Evolutionary conservation across 2,329 filamentous ascomycete genomes (phyloP).

Genomic region (Trichophyton schoenleinii): DNA sequence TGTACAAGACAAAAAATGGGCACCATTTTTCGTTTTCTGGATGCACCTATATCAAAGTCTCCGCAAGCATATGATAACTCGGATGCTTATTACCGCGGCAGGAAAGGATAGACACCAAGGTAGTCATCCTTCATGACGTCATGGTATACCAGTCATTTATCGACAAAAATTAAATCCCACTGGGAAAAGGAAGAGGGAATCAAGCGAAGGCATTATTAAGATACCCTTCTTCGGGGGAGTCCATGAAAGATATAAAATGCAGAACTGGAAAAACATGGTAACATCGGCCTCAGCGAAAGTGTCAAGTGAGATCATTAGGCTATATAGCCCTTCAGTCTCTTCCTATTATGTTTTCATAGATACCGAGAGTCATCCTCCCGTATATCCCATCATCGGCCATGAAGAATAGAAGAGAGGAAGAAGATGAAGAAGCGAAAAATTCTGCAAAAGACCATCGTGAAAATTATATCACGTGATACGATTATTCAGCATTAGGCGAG

Average conservation of each 20-base stretch:
- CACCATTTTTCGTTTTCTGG: neutral
- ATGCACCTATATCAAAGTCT: neutral
- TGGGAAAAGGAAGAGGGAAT: neutral
- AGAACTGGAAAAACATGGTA: neutral
- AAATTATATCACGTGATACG: too few species aligned
- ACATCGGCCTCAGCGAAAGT: constrained; percentile 11
- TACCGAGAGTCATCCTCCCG: constrained; percentile 7
- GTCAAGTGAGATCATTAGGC: constrained; percentile 12
- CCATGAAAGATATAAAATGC: neutral
- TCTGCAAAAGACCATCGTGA: neutral
- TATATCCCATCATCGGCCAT: constrained; percentile 12
- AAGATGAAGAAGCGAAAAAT: neutral
- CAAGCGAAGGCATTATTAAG: neutral
- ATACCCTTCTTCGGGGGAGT: neutral
- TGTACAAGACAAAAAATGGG: neutral
- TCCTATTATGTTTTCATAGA: constrained; percentile 11
- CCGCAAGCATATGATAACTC: neutral
- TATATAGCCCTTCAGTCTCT: constrained; percentile 11
- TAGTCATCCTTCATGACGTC: neutral
- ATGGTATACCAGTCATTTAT: neutral
- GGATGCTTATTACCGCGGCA: neutral
- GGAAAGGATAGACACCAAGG: neutral
- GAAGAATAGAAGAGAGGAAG: constrained; percentile 4
- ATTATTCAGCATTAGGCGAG: neutral
- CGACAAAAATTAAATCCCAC: neutral